A percentile compares a stretch with the other conserved stretches of the same genome.
These are phyloP conservation scores for Dipteronia sinensis DNA, from an alignment of 345 rosid genomes.

Conservation along the genomic window DNA sequence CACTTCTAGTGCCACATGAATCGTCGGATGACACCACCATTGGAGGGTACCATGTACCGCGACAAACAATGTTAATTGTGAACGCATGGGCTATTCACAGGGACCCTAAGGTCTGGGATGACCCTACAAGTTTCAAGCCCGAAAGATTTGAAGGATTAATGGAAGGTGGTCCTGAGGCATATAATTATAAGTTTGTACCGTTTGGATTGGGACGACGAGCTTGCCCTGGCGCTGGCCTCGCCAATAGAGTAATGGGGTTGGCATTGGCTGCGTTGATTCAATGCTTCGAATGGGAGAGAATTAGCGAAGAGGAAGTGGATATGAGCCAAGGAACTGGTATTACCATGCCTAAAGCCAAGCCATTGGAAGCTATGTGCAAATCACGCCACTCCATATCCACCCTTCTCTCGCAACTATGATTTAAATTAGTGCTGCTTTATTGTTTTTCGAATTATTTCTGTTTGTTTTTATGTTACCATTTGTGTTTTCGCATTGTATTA, in stretches of 20 bases:
- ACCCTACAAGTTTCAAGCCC: conserved; percentile 39
- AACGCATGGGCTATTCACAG: conserved; percentile 58
- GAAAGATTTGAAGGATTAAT: conserved; percentile 25
- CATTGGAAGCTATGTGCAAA: conserved; percentile 44
- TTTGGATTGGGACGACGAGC: conserved; percentile 65
- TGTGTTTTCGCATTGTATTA: too few species aligned
- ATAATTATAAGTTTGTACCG: conserved; percentile 32
- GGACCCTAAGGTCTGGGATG: conserved; percentile 50
- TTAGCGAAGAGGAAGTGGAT: conserved; percentile 41
- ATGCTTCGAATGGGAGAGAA: conserved; percentile 59
- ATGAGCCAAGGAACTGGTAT: conserved; percentile 48
- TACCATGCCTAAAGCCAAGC: conserved; percentile 43
- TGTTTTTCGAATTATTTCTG: too few species aligned
- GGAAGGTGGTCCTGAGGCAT: conserved; percentile 16
- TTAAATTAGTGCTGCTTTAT: too few species aligned
- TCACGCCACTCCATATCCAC: conserved; percentile 12
- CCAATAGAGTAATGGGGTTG: conserved; percentile 34
- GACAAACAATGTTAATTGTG: conserved; percentile 39
- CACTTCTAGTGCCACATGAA: conserved; percentile 45
- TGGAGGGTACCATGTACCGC: conserved; percentile 40
- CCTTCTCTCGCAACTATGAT: conserved; percentile 14
- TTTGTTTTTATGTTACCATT: too few species aligned
- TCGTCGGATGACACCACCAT: conserved; percentile 36
- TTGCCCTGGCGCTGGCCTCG: conserved; percentile 56
- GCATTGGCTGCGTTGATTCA: conserved; percentile 49